Conservation (phyloP, 768 basidiomycete genomes). For the Boletus vinaceobasis region DNA sequence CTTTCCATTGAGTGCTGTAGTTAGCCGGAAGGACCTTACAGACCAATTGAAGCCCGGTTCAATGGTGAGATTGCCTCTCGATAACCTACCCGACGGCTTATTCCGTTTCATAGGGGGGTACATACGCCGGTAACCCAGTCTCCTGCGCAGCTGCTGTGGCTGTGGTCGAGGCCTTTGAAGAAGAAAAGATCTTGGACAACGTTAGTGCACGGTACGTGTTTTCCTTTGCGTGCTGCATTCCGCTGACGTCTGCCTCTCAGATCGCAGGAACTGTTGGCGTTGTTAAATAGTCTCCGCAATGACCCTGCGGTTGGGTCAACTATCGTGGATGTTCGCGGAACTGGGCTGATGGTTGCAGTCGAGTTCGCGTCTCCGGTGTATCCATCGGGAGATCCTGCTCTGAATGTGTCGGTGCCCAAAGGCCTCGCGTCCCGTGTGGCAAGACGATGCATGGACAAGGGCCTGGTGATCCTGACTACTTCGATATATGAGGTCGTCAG, state of each 20-base stretch:
- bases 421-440: slow-evolving; percentile 69
- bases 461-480: slow-evolving; percentile 84
- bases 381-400: slow-evolving; percentile 47
- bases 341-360: slow-evolving; percentile 85
- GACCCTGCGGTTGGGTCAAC: slow-evolving; percentile 49
- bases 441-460: slow-evolving; percentile 80
- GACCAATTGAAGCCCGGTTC: slow-evolving; percentile 77
- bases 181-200: slow-evolving; percentile 81
- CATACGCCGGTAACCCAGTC: slow-evolving; percentile 90
- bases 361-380: slow-evolving; percentile 69
- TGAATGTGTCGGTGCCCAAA: slow-evolving; percentile 37
- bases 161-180: slow-evolving; percentile 69
- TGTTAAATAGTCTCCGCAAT: slow-evolving; percentile 55
- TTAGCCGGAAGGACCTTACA: slow-evolving; percentile 76
- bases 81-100: slow-evolving; percentile 4
- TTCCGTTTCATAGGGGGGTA: slow-evolving; percentile 58
- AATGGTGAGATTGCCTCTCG: slow-evolving; percentile 47
- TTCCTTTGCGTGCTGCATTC: background rate
- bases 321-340: slow-evolving; percentile 85
- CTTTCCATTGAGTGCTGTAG: slow-evolving; percentile 87
- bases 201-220: slow-evolving; percentile 61
- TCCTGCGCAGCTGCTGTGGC: slow-evolving; percentile 89
- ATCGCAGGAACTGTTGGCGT: slow-evolving; percentile 66
- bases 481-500: slow-evolving; percentile 84
- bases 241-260: slow-evolving; percentile 34